phyloP scores from a whole-genome alignment of 768 basidiomycete species.

The Lepiota venenata region DNA sequence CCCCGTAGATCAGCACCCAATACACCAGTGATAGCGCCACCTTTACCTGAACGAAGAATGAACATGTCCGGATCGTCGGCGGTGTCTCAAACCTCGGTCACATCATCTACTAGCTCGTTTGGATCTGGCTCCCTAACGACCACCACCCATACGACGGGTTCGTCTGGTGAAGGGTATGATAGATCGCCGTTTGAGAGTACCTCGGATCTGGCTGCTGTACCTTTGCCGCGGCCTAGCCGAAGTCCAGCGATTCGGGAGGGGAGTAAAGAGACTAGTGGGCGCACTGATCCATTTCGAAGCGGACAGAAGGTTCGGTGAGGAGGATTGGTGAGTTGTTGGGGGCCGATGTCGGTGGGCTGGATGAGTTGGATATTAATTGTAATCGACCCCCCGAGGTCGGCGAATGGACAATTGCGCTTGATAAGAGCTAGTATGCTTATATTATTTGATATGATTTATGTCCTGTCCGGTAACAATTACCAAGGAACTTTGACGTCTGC shows the following conservation, averaged over 20 bases:
- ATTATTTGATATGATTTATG: too few species aligned
- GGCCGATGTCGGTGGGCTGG: too few species aligned
- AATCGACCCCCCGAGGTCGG: too few species aligned
- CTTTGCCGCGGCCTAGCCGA: background rate
- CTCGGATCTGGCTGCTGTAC: slow-evolving; percentile 36
- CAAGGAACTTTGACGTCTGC: too few species aligned
- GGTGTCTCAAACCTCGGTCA: background rate
- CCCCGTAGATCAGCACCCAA: slow-evolving; percentile 39
- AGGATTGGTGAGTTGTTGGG: too few species aligned
- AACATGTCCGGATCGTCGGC: slow-evolving; percentile 6
- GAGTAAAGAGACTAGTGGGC: slow-evolving; percentile 50
- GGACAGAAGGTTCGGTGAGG: slow-evolving; percentile 26
- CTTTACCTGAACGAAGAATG: slow-evolving; percentile 42
- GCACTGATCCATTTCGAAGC: slow-evolving; percentile 65
- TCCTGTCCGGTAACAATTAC: too few species aligned
- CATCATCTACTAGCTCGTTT: slow-evolving; percentile 4
- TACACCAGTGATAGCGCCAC: slow-evolving; percentile 33
- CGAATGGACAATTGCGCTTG: too few species aligned
- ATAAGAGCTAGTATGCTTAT: too few species aligned
- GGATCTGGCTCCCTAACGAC: slow-evolving; percentile 28
- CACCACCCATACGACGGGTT: slow-evolving; percentile 18
- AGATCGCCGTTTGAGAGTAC: slow-evolving; percentile 67
- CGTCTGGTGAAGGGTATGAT: slow-evolving; percentile 30
- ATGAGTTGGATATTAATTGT: too few species aligned
- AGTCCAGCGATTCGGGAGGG: slow-evolving; percentile 4